Percentiles rank a stretch among this genome's conserved stretches.
Conservation (phyloP, 177 flowering plant species). For the Telopea speciosissima region DNA sequence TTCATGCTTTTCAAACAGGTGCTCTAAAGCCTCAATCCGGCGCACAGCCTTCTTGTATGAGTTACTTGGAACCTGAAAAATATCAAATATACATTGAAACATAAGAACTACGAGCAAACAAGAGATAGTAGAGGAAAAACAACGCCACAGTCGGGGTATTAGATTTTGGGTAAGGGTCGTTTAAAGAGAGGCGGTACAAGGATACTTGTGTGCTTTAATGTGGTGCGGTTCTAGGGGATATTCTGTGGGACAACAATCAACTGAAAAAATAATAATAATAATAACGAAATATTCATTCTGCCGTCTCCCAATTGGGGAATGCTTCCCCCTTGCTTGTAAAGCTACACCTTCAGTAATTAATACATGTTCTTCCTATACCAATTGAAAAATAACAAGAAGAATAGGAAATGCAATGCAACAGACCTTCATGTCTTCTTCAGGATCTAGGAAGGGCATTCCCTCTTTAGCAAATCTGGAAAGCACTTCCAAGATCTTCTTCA, state of each 20-base stretch:
- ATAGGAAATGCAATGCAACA: not conserved
- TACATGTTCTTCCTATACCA: not conserved
- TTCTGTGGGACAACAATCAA: not conserved
- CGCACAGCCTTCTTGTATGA: conserved; percentile 66
- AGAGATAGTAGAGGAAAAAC: not conserved
- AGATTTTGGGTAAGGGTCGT: not conserved
- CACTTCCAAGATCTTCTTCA: conserved; percentile 74
- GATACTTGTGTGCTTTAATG: not conserved
- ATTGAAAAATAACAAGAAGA: not conserved
- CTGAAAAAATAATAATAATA: too few species aligned
- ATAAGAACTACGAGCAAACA: too few species aligned
- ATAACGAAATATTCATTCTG: not conserved
- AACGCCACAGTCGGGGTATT: too few species aligned
- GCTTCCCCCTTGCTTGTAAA: not conserved
- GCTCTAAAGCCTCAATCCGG: conserved; percentile 81
- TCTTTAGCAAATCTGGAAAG: conserved; percentile 60
- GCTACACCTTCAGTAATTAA: not conserved
- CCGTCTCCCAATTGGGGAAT: not conserved
- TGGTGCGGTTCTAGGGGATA: not conserved
- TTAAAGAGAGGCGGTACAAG: not conserved
- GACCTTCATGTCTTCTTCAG: conserved; percentile 94
- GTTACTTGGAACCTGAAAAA: conserved; percentile 67
- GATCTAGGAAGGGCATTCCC: conserved; percentile 74
- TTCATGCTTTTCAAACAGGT: conserved; percentile 71
- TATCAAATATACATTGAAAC: not conserved